Evolutionary conservation across 2,329 filamentous ascomycete species (phyloP), one percentile per base, ranked within the genome.

Genomic region (Helotiales sp.): DNA sequence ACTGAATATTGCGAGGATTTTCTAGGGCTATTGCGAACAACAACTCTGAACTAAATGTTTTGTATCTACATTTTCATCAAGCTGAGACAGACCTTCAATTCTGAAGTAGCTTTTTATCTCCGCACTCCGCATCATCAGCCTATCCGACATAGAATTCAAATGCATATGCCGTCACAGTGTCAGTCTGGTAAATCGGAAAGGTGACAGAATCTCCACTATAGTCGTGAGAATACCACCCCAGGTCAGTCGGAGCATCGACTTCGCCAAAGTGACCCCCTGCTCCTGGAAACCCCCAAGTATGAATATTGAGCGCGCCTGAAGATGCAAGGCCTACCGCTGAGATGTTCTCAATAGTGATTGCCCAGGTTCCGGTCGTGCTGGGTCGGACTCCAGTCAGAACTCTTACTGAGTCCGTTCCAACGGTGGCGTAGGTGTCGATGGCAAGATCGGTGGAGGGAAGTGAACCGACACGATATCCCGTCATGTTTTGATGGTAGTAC

Each of bases 401-500:
- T 52, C 59, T 56, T 7, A 67, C 62, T 25, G 36, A 49, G 22
- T 60, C 59, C 5, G 42, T 46, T 7, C 63, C 64, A 19, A 65
- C 53, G 0, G 63, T 67, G 10, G 64, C 64, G 33, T 64, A 69
- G 1, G 59, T 59, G 47, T 69, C 64, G 15, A 65, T 25, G 12
- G 38, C 44, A 8, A 54, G 29, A 34, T 68, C 65, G 3, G 53
- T 59, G 0, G 74, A 73, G 0, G 67, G 69, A 0, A 68, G 66
- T 2, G 75, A 76, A 0, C 67, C 69, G 5, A 75, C 70, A 15
- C 76, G 72, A 13, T 69, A 51, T 3, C 77, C 77, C 0, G 72
- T 75, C 76, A 79, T 79, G 42, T 74, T 74, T 2, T 68, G 62
- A 44, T 73, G 69, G 64, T 80, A 80, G 66, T 79, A 79, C 53